Base-by-base conservation (phyloP, 768 basidiomycete species). In the Scleroderma citrinum region DNA sequence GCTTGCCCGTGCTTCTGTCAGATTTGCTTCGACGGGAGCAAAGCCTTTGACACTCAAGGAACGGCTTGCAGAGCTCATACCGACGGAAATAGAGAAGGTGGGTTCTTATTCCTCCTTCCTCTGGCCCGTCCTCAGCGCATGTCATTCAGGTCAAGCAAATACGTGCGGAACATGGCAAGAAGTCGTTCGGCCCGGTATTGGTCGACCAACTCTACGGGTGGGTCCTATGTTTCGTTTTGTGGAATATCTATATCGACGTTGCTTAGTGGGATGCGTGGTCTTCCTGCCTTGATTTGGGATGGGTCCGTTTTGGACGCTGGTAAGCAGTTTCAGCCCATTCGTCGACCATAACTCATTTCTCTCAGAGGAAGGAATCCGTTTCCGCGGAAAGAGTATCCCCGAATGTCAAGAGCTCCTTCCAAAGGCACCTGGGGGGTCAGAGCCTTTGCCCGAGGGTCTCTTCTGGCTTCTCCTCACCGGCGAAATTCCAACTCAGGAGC, bases 381-480 rank as follows among this genome's bases (percentile, higher is more conserved):
- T 98, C 84, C 89, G 94, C 66, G 94, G 92, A 52, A 90, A 89
- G 71, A 91, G 91, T 49, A 95, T 95, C 62, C 88, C 90, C 36
- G 93, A 96, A 64, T 83, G 84, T 65, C 84, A 91, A 70, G 76
- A 81, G 47, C 77, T 83, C 43, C 83, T 98, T 21, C 95, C 95
- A 52, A 94, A 89, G 66, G 94, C 88, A 49, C 78, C 86, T 57
- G 82, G 86, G 54, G 93, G 93, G 47, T 75, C 81, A 14, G 93
- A 96, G 66, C 93, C 93, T 47, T 81, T 96, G 46, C 93, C 93
- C 2, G 93, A 96, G 67, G 87, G 78, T 60, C 84, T 96, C 55
- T 96, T 96, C 76, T 96, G 93, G 93, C 81, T 96, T 35, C 78
- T 96, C 52, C 73, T 97, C 53, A 98, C 95, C 36, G 94, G 95